Conservation (phyloP, 768 basidiomycete species). For the Bullera alba region DNA sequence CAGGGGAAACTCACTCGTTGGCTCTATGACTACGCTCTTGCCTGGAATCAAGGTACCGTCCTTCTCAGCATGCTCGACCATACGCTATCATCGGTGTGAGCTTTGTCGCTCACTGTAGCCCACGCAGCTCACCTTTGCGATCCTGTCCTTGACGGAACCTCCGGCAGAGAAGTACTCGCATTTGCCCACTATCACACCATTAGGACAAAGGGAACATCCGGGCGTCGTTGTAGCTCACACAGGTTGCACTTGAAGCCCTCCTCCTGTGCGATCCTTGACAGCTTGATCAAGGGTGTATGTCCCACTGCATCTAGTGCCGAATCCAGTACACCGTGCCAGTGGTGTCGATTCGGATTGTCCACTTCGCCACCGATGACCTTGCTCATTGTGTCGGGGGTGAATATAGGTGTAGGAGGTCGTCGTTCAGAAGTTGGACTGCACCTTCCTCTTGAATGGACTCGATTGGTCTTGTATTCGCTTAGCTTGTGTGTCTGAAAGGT, state of each 20-base stretch:
- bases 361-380: no score
- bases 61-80: slow-evolving; percentile 89
- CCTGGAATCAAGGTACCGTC: slow-evolving; percentile 80
- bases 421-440: no score
- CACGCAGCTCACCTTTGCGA: slow-evolving; percentile 58
- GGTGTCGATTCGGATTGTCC: no score
- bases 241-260: slow-evolving; percentile 83
- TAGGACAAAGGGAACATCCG: not conserved
- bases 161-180: slow-evolving; percentile 84
- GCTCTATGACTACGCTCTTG: slow-evolving; percentile 86
- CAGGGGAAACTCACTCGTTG: slow-evolving; percentile 49
- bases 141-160: slow-evolving; percentile 91
- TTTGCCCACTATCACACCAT: slow-evolving; percentile 61
- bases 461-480: no score
- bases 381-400: no score
- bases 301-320: slow-evolving; percentile 80
- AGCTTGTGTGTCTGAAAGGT: no score
- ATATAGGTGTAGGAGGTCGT: no score
- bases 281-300: slow-evolving; percentile 79
- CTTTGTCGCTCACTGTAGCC: not conserved
- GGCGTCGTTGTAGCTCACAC: slow-evolving; percentile 52
- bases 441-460: no score
- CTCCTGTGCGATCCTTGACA: slow-evolving; percentile 66
- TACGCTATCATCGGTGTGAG: slow-evolving; percentile 58
- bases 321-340: slow-evolving; percentile 55